These are phyloP conservation scores for Scorias spongiosa DNA, from an alignment of 2,329 filamentous ascomycete species.

Conservation along the genomic window DNA sequence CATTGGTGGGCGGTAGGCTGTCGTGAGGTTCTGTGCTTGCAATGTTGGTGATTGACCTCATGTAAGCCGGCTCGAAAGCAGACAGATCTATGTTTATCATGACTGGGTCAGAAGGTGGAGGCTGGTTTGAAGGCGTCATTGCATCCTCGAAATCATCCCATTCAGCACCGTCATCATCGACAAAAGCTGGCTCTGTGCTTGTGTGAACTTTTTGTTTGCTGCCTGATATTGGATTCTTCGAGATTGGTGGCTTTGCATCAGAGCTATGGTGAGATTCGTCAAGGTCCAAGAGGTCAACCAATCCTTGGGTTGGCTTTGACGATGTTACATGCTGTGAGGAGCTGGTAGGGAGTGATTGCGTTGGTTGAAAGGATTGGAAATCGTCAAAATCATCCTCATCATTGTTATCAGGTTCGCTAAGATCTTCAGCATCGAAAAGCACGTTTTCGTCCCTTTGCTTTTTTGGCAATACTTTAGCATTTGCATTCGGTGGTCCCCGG, in stretches of 20 bases:
- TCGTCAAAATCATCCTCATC: constrained; percentile 22
- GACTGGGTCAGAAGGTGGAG: neutral
- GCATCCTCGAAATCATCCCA: constrained; percentile 31
- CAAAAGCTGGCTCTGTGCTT: neutral
- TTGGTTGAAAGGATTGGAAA: constrained; percentile 10
- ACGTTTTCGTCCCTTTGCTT: constrained; percentile 11
- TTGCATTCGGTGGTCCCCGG: neutral
- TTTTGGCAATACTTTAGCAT: constrained; percentile 4
- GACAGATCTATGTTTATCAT: neutral
- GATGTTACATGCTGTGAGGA: neutral
- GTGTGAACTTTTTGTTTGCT: neutral
- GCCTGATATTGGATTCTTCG: neutral
- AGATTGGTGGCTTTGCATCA: constrained; percentile 2
- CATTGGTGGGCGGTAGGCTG: constrained; percentile 57
- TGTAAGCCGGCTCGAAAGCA: neutral
- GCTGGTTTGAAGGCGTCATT: neutral
- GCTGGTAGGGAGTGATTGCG: neutral
- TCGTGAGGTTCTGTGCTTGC: constrained; percentile 4
- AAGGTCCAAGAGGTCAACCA: constrained; percentile 8
- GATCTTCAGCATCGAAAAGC: constrained; percentile 20
- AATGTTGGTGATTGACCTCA: neutral
- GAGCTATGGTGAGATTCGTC: constrained; percentile 8
- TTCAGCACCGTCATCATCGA: constrained; percentile 15
- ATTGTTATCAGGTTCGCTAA: constrained; percentile 10
- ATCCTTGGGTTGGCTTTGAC: neutral